Conservation (phyloP, 257 asterid genomes). For the Solanum chmielewskii region DNA sequence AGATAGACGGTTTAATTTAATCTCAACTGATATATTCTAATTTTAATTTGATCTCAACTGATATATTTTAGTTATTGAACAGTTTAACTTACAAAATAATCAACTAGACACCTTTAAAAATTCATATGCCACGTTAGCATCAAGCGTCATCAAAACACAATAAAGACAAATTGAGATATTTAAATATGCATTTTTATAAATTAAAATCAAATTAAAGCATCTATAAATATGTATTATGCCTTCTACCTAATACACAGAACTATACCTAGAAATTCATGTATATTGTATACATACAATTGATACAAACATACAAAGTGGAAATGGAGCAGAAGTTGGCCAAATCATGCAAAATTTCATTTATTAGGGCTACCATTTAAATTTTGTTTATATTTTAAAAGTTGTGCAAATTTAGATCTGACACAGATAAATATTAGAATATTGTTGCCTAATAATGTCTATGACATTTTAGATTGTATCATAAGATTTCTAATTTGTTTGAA, state of each 20-base stretch:
- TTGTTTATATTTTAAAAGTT: not conserved
- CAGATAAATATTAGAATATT: not conserved
- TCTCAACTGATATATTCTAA: fast-evolving
- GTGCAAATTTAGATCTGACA: not conserved
- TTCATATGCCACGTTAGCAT: not conserved
- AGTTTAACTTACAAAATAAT: too few species aligned
- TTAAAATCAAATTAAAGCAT: too few species aligned
- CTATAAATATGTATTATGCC: not conserved
- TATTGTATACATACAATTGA: not conserved
- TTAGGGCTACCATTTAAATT: not conserved
- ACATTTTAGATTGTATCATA: not conserved
- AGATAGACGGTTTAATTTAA: too few species aligned
- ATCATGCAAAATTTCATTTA: not conserved
- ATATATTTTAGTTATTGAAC: too few species aligned
- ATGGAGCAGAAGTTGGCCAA: not conserved
- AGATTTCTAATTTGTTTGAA: not conserved
- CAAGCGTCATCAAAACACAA: not conserved
- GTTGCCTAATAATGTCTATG: not conserved
- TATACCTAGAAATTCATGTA: not conserved
- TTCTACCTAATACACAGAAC: not conserved
- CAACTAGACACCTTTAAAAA: too few species aligned
- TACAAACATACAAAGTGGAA: not conserved
- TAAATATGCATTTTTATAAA: too few species aligned
- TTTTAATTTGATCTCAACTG: not conserved
- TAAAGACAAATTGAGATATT: not conserved